Evolutionary conservation across 1,284 basidiomycete species (phyloP).

Genomic region (Bjerkandera adusta): DNA sequence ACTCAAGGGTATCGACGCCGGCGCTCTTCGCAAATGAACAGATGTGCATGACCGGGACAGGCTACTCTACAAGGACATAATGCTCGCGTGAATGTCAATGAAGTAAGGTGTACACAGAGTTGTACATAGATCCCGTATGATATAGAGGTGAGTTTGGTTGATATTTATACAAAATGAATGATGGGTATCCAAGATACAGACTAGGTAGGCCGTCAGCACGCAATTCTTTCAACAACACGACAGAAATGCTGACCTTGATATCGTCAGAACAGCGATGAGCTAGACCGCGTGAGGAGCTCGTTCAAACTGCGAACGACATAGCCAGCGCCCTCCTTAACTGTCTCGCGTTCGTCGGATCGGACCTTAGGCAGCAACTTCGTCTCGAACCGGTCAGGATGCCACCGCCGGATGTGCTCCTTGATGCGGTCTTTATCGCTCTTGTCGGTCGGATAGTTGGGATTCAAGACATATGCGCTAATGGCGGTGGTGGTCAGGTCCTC

Average conservation of each 20-base stretch:
- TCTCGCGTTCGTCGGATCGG: constrained; percentile 38
- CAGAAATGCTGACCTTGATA: background rate
- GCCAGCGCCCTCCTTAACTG: constrained; percentile 39
- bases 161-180: constrained; percentile 25
- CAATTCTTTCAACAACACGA: background rate
- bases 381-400: constrained; percentile 44
- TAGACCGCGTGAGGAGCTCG: constrained; percentile 37
- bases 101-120: constrained; percentile 1
- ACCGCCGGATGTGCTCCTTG: constrained; percentile 53
- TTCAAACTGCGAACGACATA: constrained; percentile 53
- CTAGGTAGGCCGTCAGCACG: background rate
- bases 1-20: no score
- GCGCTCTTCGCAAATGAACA: no score
- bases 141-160: constrained; percentile 7
- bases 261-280: constrained; percentile 9
- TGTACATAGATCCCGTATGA: constrained; percentile 7
- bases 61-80: background rate
- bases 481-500: constrained; percentile 57
- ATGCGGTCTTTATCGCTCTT: constrained; percentile 53
- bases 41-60: no score
- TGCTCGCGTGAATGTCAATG: background rate
- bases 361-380: constrained; percentile 44
- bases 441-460: constrained; percentile 48
- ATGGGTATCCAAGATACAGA: constrained; percentile 10
- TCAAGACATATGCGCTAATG: constrained; percentile 59